phyloP scores from a whole-genome alignment of 768 basidiomycete genomes.

The Amanita inopinata region DNA sequence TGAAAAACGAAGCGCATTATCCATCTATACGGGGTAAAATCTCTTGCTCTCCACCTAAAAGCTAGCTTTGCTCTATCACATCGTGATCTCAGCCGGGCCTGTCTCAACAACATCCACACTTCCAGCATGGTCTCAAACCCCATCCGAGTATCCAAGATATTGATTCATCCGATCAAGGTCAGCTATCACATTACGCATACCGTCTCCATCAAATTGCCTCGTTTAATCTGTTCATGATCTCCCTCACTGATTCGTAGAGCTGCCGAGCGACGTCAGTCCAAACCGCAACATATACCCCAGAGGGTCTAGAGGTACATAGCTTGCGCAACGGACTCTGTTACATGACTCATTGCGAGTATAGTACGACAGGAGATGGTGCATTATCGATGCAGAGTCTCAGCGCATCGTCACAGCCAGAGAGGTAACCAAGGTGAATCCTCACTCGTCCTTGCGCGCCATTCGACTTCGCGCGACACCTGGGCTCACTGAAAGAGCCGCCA shows the following conservation, averaged over 20 bases:
- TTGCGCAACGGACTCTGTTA: background rate
- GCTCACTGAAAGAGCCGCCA: no score
- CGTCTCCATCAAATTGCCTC: no score
- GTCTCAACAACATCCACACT: background rate
- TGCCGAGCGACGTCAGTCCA: slow-evolving; percentile 59
- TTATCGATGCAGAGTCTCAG: slow-evolving; percentile 47
- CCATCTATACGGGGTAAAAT: no score
- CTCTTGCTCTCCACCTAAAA: no score
- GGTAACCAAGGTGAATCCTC: slow-evolving; percentile 36
- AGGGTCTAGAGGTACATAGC: slow-evolving; percentile 51
- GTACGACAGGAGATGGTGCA: slow-evolving; percentile 67
- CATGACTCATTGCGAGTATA: slow-evolving; percentile 18
- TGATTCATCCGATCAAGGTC: slow-evolving; percentile 66
- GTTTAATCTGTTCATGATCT: no score
- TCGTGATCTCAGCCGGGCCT: no score
- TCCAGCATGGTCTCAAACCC: background rate
- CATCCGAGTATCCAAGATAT: slow-evolving; percentile 37
- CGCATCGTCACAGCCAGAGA: slow-evolving; percentile 61
- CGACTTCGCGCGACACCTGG: no score
- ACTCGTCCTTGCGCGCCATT: background rate
- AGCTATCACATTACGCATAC: slow-evolving; percentile 8
- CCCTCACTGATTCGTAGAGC: slow-evolving; percentile 42
- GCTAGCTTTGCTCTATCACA: no score
- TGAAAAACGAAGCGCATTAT: no score
- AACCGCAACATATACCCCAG: slow-evolving; percentile 42